A percentile compares a stretch with the other conserved stretches of the same genome.
These are phyloP conservation scores for Paramecium octaurelia DNA, from an alignment of 73 alveolate species.

Conservation along the genomic window DNA sequence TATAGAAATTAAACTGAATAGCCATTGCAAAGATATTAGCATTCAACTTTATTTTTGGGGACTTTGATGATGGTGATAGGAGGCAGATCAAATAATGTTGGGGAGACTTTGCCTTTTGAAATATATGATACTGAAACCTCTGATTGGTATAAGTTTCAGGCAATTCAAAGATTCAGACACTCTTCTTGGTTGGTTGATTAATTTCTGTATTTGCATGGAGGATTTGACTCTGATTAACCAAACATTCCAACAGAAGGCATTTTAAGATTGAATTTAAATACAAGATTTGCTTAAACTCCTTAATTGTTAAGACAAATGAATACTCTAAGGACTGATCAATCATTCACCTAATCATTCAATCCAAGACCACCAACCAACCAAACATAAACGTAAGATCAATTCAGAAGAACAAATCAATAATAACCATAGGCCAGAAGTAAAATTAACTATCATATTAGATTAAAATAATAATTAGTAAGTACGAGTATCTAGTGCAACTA, in stretches of 20 bases:
- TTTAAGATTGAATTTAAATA: conserved; percentile 74
- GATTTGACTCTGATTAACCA: conserved; percentile 90
- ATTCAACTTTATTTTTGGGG: conserved; percentile 90
- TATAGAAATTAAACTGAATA: conserved; percentile 75
- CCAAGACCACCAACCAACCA: conserved; percentile 49
- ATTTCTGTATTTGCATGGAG: conserved; percentile 87
- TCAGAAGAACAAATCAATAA: conserved; percentile 9
- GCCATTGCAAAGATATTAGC: conserved; percentile 79
- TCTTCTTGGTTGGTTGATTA: conserved; percentile 74
- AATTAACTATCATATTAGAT: neutral
- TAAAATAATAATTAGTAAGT: conserved; percentile 31
- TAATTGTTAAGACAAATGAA: conserved; percentile 68
- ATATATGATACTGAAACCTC: conserved; percentile 97
- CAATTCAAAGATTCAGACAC: conserved; percentile 91
- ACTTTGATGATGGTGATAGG: conserved; percentile 90
- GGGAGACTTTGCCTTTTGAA: conserved; percentile 92
- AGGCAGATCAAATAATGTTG: conserved; percentile 89
- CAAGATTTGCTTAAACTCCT: conserved; percentile 72
- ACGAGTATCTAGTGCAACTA: conserved; percentile 8
- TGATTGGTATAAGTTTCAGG: conserved; percentile 89
- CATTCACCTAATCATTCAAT: conserved; percentile 16
- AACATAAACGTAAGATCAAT: neutral
- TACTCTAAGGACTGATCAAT: conserved; percentile 51
- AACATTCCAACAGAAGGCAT: conserved; percentile 88
- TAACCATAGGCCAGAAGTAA: neutral